phyloP scores from a whole-genome alignment of 1,284 basidiomycete genomes.

The Vanrija humicola region DNA sequence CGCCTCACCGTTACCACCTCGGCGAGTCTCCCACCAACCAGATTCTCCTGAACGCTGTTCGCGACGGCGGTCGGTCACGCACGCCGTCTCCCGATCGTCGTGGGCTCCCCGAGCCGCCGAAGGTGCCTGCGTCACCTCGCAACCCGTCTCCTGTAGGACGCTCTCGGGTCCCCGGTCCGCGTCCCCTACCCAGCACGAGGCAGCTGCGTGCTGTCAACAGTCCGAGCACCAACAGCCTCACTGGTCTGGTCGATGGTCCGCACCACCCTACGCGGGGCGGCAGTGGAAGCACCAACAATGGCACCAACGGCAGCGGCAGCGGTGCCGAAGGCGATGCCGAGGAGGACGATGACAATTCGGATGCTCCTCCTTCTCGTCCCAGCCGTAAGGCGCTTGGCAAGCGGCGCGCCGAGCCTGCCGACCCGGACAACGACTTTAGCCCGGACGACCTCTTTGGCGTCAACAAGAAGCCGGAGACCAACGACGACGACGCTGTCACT shows the following conservation, averaged over 20 bases:
- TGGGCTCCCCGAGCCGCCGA: neutral
- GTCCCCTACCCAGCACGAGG: constrained; percentile 37
- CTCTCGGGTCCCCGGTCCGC: constrained; percentile 14
- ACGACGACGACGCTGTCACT: constrained; percentile 29
- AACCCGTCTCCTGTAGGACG: neutral
- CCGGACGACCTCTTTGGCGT: constrained; percentile 43
- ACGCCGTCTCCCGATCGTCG: neutral
- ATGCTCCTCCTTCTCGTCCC: constrained; percentile 30
- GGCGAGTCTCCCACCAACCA: neutral
- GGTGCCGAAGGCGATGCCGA: constrained; percentile 1
- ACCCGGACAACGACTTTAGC: constrained; percentile 37
- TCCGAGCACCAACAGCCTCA: constrained; percentile 8
- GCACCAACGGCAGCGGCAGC: constrained; percentile 1
- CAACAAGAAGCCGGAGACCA: constrained; percentile 10
- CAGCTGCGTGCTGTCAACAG: constrained; percentile 24
- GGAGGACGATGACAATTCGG: constrained; percentile 22
- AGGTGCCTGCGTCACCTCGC: neutral
- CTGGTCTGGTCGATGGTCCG: neutral
- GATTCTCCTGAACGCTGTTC: too few relatives aligned
- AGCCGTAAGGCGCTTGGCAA: constrained; percentile 48
- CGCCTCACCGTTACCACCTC: neutral
- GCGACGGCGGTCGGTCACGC: neutral
- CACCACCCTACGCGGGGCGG: constrained; percentile 10
- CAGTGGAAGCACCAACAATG: constrained; percentile 19
- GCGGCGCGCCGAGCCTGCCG: constrained; percentile 33